Evolutionary conservation across 2,329 filamentous ascomycete species (phyloP).

Genomic region (Diaporthe batatas): DNA sequence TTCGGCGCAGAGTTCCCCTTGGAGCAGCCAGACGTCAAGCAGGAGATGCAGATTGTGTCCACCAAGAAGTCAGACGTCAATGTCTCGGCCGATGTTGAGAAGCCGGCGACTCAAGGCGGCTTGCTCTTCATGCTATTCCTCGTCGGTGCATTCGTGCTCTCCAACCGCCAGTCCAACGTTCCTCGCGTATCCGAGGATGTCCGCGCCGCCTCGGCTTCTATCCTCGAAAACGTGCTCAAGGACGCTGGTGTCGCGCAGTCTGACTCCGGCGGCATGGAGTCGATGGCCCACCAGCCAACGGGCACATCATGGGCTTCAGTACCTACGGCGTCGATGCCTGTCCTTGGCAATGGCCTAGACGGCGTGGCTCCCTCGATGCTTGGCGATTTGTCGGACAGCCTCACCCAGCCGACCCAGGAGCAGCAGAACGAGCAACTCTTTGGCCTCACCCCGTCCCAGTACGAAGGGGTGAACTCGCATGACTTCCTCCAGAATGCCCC

Average conservation of each 20-base stretch:
- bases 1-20: constrained; percentile 80
- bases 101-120: constrained; percentile 80
- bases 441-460: constrained; percentile 86
- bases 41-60: constrained; percentile 67
- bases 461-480: constrained; percentile 84
- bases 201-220: constrained; percentile 80
- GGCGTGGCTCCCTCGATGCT: constrained; percentile 71
- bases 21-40: constrained; percentile 71
- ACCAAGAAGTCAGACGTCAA: constrained; percentile 66
- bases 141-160: constrained; percentile 95
- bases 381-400: constrained; percentile 74
- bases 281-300: constrained; percentile 66
- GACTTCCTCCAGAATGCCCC: constrained; percentile 74
- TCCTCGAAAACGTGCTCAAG: constrained; percentile 86
- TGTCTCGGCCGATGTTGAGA: constrained; percentile 66
- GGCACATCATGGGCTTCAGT: constrained; percentile 62
- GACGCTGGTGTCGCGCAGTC: constrained; percentile 75
- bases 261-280: constrained; percentile 56
- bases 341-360: constrained; percentile 60
- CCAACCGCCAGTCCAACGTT: constrained; percentile 82
- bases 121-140: constrained; percentile 96
- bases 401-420: constrained; percentile 82
- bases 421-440: constrained; percentile 92
- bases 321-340: constrained; percentile 53
- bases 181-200: constrained; percentile 85